phyloP scores from a whole-genome alignment of 2,329 filamentous ascomycete species.

The Diaporthe sp. region DNA sequence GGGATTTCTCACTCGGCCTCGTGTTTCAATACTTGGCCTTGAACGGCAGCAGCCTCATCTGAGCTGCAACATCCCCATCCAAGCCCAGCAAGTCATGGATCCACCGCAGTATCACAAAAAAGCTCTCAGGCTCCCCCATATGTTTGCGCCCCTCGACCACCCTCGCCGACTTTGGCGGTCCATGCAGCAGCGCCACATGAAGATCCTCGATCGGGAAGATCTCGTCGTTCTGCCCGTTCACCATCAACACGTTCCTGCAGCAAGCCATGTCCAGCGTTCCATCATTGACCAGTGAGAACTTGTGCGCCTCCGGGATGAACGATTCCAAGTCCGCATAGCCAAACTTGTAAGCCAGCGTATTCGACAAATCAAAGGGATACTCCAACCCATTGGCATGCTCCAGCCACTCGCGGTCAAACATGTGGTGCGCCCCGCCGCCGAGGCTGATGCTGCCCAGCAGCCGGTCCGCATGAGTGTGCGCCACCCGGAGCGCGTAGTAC shows the following conservation, averaged over 20 bases:
- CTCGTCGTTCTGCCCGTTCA: conserved; percentile 68
- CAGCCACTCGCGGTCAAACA: conserved; percentile 69
- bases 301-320: conserved; percentile 64
- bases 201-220: conserved; percentile 72
- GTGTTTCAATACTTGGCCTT: conserved; percentile 33
- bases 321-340: conserved; percentile 68
- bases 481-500: conserved; percentile 75
- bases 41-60: conserved; percentile 5
- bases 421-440: conserved; percentile 71
- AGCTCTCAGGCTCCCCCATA: conserved; percentile 49
- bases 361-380: conserved; percentile 68
- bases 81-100: conserved; percentile 46
- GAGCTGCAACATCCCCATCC: conserved; percentile 38
- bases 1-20: background rate
- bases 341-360: conserved; percentile 70
- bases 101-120: conserved; percentile 46
- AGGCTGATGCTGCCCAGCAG: conserved; percentile 70
- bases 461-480: conserved; percentile 69
- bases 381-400: conserved; percentile 72
- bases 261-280: conserved; percentile 67
- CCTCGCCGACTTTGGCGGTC: conserved; percentile 61
- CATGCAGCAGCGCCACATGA: conserved; percentile 63
- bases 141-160: conserved; percentile 46
- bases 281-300: conserved; percentile 70
- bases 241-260: conserved; percentile 68